phyloP scores from a whole-genome alignment of 2,329 filamentous ascomycete genomes.

The Exophiala xenobiotica region DNA sequence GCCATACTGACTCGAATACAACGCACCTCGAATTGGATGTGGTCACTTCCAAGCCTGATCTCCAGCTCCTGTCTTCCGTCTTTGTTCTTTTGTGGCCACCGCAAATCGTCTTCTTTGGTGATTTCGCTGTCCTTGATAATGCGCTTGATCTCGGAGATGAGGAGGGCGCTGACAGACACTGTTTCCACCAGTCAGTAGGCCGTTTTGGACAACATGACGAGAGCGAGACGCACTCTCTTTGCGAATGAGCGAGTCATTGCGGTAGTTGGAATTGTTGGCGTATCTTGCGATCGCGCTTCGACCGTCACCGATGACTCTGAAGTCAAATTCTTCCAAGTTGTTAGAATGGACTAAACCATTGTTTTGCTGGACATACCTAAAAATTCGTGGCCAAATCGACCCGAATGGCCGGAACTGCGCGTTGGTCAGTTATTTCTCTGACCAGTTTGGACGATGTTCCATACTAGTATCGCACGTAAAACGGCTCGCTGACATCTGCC shows the following conservation, averaged over 20 bases:
- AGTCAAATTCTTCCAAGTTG: conserved; percentile 99
- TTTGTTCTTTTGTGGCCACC: conserved; percentile 99
- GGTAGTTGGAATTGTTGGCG: conserved; percentile 99
- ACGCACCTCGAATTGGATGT: conserved; percentile 75
- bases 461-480: conserved; percentile 98
- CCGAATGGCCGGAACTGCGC: conserved; percentile 88
- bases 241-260: conserved; percentile 95
- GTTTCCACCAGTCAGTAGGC: conserved; percentile 28
- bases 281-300: conserved; percentile 92
- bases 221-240: conserved; percentile 80
- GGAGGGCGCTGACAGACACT: conserved; percentile 94
- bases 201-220: too few relatives aligned
- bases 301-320: conserved; percentile 87
- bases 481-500: conserved; percentile 72
- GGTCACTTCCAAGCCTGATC: conserved; percentile 87
- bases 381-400: conserved; percentile 97
- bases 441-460: conserved; percentile 38
- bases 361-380: conserved; percentile 60
- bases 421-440: conserved; percentile 41
- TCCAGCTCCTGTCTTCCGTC: conserved; percentile 96
- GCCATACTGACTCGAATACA: too few relatives aligned
- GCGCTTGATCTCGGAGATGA: conserved; percentile 92
- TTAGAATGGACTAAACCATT: too few relatives aligned
- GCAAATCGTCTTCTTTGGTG: conserved; percentile 96
- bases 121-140: conserved; percentile 98